Evolutionary conservation across 495 filamentous ascomycete species (phyloP), one percentile per base, ranked within the genome.

Genomic region (Umbilicaria muhlenbergii): DNA sequence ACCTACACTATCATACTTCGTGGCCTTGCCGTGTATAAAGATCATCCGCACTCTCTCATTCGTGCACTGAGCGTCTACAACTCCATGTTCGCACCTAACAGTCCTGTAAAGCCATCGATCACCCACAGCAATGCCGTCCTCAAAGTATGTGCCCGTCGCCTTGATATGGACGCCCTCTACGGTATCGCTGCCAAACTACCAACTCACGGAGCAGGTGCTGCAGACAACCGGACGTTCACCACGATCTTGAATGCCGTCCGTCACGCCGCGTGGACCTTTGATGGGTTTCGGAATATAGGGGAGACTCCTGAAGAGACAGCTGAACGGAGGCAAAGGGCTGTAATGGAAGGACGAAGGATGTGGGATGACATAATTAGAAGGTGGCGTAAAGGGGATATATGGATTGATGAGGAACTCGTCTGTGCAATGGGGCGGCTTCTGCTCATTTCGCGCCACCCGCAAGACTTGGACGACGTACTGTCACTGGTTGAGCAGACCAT

Each of bases 111-210:
- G 46, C 81, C 77, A 1, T 77, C 71, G 46, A 78, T 81, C 10
- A 79, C 83, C 38, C 91, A 96, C 54, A 75, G 79, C 38, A 95
- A 98, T 58, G 84, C 86, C 6, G 74, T 87, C 44, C 66, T 98
- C 12, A 77, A 80, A 36, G 81, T 86, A 3, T 95, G 88, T 54
- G 71, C 74, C 19, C 66, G 71, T 17, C 74, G 80, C 7, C 52
- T 60, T 1, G 77, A 93, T 52, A 63, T 88, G 58, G 84, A 93
- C 37, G 70, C 73, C 2, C 50, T 95, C 38, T 89, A 85, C 69
- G 69, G 66, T 28, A 69, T 94, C 47, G 74, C 75, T 11, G 67
- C 64, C 3, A 68, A 75, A 11, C 67, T 91, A 1, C 77, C 83
- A 2, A 69, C 77, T 41, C 61, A 69, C 7, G 75, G 77, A 2